A percentile compares a stretch with the other conserved stretches of the same genome.
phyloP scores from a whole-genome alignment of 1,284 basidiomycete species.

The Ganoderma sinense region DNA sequence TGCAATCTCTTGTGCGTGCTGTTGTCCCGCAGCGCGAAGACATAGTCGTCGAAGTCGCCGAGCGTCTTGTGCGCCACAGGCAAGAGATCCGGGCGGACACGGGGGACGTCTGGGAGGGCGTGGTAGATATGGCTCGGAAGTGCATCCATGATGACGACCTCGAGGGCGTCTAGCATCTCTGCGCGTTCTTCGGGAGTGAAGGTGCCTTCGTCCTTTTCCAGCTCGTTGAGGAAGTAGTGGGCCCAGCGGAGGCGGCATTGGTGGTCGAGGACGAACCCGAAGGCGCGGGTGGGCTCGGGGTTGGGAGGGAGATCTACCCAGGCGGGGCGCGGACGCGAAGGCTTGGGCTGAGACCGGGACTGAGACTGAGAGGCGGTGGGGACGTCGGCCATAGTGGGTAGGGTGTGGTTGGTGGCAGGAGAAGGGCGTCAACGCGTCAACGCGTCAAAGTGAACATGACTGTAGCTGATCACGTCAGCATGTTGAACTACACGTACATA shows the following conservation, averaged over 20 bases:
- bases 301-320: not conserved
- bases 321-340: too few species aligned
- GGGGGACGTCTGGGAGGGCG: not conserved
- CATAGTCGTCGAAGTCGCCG: not conserved
- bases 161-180: too few species aligned
- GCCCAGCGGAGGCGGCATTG: not conserved
- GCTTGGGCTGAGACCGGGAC: too few species aligned
- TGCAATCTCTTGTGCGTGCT: not conserved
- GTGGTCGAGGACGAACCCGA: not conserved
- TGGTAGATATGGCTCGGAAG: not conserved
- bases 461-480: too few species aligned
- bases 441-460: too few species aligned
- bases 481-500: too few species aligned
- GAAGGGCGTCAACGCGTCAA: too few species aligned
- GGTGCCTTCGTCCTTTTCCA: not conserved
- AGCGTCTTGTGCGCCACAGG: not conserved
- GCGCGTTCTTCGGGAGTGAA: not conserved
- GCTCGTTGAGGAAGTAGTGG: not conserved
- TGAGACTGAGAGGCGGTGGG: too few species aligned
- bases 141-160: not conserved
- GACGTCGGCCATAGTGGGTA: not conserved
- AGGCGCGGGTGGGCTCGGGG: not conserved
- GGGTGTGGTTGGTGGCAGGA: not conserved
- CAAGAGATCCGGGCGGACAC: not conserved
- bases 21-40: not conserved